Base-by-base conservation (phyloP, 2,329 filamentous ascomycete species). In the Cryphonectria naterciae region DNA sequence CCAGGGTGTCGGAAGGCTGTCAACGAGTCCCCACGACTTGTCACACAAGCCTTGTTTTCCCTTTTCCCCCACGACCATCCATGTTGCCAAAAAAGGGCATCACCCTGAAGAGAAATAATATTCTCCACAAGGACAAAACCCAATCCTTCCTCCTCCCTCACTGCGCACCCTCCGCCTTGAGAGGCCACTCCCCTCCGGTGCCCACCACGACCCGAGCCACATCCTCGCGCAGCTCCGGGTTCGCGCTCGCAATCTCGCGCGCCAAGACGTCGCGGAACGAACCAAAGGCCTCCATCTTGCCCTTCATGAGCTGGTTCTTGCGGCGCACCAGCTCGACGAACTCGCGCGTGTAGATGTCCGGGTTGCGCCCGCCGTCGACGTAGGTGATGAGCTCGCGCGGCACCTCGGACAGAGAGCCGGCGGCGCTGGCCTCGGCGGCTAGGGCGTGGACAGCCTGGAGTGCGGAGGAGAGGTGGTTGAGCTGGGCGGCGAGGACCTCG, bases 301-400 rank as follows among this genome's bases (percentile, higher is more conserved):
- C 90, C 75, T 86, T 85, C 82, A 91, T 85, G 73, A 90, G 82
- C 84, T 92, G 90, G 81, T 92, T 92, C 56, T 86, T 84, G 63
- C 89, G 84, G 68, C 89, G 83, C 35, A 90, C 89, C 67, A 90
- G 84, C 86, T 92, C 90, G 76, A 92, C 89, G 76, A 92, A 92
- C 82, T 92, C 90, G 76, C 90, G 85, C 68, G 90, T 92, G 83
- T 92, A 92, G 75, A 92, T 92, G 80, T 92, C 90, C 2, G 90
- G 90, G 82, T 92, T 92, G 66, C 90, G 89, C 61, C 90, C 90
- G 77, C 89, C 88, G 79, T 92, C 90, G 76, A 92, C 90, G 81
- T 92, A 92, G 77, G 88, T 84, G 72, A 92, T 84, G 17, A 92
- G 85, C 76, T 91, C 89, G 67, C 86, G 86, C 2, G 89, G 89